Conservation (phyloP, 2,329 filamentous ascomycete species). For the Colletotrichum brevisporum region DNA sequence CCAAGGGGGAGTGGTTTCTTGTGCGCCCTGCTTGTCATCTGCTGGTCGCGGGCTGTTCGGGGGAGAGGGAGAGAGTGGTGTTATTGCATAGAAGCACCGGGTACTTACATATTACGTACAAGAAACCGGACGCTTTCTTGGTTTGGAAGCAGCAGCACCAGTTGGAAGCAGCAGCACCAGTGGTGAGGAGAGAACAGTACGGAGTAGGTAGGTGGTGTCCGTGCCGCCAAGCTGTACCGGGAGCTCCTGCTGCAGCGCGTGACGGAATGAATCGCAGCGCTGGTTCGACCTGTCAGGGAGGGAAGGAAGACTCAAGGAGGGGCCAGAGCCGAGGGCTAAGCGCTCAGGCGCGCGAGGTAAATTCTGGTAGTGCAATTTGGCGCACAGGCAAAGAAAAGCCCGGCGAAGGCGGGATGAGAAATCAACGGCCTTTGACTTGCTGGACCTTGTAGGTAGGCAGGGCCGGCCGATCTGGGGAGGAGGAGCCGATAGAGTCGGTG, state of each 20-base stretch:
- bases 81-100: slow-evolving; percentile 13
- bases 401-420: slow-evolving; percentile 20
- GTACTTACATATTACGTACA: slow-evolving; percentile 20
- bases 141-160: no score
- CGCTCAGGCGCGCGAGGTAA: no score
- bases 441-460: neutral
- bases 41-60: neutral
- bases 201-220: neutral
- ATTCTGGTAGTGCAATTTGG: neutral
- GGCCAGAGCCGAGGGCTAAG: neutral
- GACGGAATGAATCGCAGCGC: slow-evolving; percentile 3
- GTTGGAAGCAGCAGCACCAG: no score
- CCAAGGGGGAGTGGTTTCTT: neutral
- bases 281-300: slow-evolving; percentile 1
- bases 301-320: neutral
- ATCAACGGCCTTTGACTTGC: slow-evolving; percentile 9
- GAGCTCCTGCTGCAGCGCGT: neutral
- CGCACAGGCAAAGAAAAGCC: neutral
- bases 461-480: neutral
- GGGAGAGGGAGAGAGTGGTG: neutral
- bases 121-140: neutral
- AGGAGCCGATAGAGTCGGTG: neutral
- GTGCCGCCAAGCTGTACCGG: neutral
- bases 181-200: no score
- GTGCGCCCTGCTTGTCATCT: slow-evolving; percentile 3